phyloP scores from a whole-genome alignment of 1,284 basidiomycete species.

The Hypsizygus ulmarius region DNA sequence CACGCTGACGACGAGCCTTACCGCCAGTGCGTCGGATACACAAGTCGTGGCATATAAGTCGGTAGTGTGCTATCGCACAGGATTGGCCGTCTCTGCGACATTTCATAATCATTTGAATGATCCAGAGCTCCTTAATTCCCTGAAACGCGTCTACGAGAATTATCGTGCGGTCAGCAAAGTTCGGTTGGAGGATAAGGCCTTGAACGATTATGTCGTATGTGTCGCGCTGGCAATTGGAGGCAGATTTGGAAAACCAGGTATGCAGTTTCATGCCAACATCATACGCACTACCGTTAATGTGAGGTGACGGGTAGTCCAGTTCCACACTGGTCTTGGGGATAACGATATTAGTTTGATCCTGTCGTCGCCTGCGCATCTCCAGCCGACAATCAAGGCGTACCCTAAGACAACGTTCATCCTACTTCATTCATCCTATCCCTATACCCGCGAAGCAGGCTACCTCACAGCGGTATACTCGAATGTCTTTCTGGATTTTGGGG shows the following conservation, averaged over 20 bases:
- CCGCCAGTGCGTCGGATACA: constrained; percentile 35
- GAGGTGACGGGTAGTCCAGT: constrained; percentile 54
- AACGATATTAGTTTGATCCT: constrained; percentile 59
- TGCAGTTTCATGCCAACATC: constrained; percentile 4
- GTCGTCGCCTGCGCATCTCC: constrained; percentile 64
- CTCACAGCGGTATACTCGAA: constrained; percentile 67
- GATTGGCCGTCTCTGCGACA: constrained; percentile 48
- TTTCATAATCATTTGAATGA: constrained; percentile 8
- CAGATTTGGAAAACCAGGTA: constrained; percentile 56
- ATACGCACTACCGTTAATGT: not conserved
- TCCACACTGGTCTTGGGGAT: constrained; percentile 79
- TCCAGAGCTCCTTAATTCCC: constrained; percentile 28
- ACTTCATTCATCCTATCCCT: constrained; percentile 73
- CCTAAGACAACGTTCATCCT: constrained; percentile 61
- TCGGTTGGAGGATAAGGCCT: constrained; percentile 55
- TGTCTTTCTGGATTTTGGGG: constrained; percentile 76
- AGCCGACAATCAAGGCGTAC: constrained; percentile 62
- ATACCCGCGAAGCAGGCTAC: constrained; percentile 72
- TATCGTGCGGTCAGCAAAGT: constrained; percentile 32
- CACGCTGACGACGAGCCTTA: constrained; percentile 33
- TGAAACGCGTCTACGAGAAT: constrained; percentile 25
- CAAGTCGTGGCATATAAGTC: constrained; percentile 73
- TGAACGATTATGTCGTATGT: constrained; percentile 69
- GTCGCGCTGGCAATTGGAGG: constrained; percentile 51
- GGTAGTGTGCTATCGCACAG: constrained; percentile 71